These are phyloP conservation scores for Erysimum cheiranthoides DNA, from an alignment of 345 rosid genomes.

Conservation along the genomic window DNA sequence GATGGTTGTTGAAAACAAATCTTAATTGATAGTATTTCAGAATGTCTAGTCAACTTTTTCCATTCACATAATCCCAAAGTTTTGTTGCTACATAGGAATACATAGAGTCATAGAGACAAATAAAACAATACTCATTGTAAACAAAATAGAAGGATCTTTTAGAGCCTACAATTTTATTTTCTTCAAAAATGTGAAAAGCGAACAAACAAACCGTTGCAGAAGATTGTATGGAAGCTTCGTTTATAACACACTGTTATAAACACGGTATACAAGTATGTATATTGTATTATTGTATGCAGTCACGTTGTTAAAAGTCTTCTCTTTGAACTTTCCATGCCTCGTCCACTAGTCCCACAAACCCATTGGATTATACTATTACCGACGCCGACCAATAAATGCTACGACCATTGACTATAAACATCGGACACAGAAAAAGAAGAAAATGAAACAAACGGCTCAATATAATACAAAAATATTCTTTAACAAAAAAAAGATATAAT, in stretches of 20 bases:
- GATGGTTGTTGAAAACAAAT: conserved; percentile 15
- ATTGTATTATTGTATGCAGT: not conserved
- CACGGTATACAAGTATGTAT: not conserved
- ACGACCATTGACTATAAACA: conserved; percentile 10
- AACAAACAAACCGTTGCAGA: not conserved
- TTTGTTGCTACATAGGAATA: not conserved
- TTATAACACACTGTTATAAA: not conserved
- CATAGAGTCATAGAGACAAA: not conserved
- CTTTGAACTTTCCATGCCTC: not conserved
- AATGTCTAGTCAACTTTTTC: conserved; percentile 7
- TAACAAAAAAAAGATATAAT: no score
- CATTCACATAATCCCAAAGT: not conserved
- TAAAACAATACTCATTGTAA: not conserved
- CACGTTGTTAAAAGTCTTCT: not conserved
- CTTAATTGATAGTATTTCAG: not conserved
- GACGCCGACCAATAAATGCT: not conserved
- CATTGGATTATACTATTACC: not conserved
- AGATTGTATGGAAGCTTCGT: not conserved
- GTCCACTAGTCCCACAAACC: not conserved
- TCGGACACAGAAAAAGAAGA: not conserved
- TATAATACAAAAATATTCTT: no score
- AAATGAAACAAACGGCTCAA: not conserved
- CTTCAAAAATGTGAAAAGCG: not conserved
- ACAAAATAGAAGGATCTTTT: not conserved
- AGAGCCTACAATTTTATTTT: not conserved